Percentiles rank a stretch among this genome's conserved stretches.
These are phyloP conservation scores for Suhomyces ambrosiae DNA, from an alignment of 1,139 yeast species.

Conservation along the genomic window DNA sequence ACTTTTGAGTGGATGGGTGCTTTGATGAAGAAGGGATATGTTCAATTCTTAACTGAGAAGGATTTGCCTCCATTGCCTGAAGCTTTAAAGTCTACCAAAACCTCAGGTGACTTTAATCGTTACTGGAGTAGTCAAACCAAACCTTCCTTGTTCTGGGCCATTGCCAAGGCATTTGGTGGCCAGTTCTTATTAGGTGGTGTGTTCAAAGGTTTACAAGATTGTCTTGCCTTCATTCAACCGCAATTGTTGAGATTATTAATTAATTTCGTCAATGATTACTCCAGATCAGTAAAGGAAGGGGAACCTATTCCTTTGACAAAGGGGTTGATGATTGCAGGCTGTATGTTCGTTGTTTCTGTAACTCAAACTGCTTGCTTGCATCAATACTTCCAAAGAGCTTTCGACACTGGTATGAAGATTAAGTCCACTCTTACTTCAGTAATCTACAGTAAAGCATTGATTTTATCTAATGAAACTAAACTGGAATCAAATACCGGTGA, in stretches of 20 bases:
- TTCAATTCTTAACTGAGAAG: constrained; percentile 66
- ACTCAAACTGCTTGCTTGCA: constrained; percentile 84
- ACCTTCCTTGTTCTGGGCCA: constrained; percentile 70
- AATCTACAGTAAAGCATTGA: constrained; percentile 78
- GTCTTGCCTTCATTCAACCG: constrained; percentile 85
- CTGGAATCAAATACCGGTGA: constrained; percentile 89
- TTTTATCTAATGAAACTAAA: constrained; percentile 81
- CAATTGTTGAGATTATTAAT: constrained; percentile 77
- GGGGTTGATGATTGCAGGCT: constrained; percentile 81
- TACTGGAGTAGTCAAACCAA: constrained; percentile 54
- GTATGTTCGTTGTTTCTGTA: constrained; percentile 83
- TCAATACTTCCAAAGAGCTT: constrained; percentile 88
- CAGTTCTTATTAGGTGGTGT: constrained; percentile 70
- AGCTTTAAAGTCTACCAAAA: constrained; percentile 55
- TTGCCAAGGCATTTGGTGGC: constrained; percentile 69
- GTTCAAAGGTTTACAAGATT: constrained; percentile 80
- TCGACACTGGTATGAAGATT: constrained; percentile 88
- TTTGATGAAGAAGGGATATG: constrained; percentile 82
- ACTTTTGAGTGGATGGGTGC: constrained; percentile 93
- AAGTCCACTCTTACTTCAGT: constrained; percentile 79
- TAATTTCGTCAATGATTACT: constrained; percentile 78
- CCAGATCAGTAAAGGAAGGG: constrained; percentile 36
- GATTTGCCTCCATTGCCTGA: constrained; percentile 84
- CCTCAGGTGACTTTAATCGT: constrained; percentile 53
- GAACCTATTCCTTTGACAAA: constrained; percentile 62